These are phyloP conservation scores for Coemansia sp. DNA, from an alignment of 192 early-diverging fungal species.

Conservation along the genomic window DNA sequence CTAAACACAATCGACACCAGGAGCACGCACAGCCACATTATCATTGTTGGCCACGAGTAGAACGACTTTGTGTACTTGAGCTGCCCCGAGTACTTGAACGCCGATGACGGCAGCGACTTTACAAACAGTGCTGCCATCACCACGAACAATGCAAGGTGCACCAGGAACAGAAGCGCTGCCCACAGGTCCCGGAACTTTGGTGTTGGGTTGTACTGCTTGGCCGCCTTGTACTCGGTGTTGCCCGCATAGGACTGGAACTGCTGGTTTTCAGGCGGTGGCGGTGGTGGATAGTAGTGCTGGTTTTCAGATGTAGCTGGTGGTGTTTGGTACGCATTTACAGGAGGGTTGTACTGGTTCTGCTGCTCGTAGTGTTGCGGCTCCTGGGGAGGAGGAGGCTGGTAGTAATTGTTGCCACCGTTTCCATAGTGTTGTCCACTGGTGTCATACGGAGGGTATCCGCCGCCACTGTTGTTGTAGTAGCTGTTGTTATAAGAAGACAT, in stretches of 20 bases:
- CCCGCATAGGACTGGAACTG: conserved; percentile 12
- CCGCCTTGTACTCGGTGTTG: conserved; percentile 36
- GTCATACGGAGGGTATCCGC: conserved; percentile 4
- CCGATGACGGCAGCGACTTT: conserved; percentile 42
- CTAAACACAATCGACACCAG: conserved; percentile 58
- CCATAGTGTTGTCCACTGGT: conserved; percentile 7
- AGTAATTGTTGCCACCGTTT: conserved; percentile 14
- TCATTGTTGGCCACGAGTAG: conserved; percentile 57
- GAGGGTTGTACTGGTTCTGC: conserved; percentile 21
- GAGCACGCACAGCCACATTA: conserved; percentile 51
- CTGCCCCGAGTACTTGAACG: conserved; percentile 42
- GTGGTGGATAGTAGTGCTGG: conserved; percentile 22
- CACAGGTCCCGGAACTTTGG: conserved; percentile 56
- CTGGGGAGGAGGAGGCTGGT: conserved; percentile 27
- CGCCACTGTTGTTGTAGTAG: conserved; percentile 12
- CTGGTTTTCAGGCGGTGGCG: conserved; percentile 13
- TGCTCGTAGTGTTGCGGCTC: conserved; percentile 6
- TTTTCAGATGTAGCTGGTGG: conserved; percentile 1
- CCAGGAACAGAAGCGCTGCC: conserved; percentile 51
- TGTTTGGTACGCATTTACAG: conserved; percentile 7
- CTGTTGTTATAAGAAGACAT: conserved; percentile 35
- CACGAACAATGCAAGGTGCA: conserved; percentile 49
- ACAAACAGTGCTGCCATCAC: conserved; percentile 47
- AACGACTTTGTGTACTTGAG: conserved; percentile 31
- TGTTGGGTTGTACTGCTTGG: conserved; percentile 48